phyloP scores from a whole-genome alignment of 2,329 filamentous ascomycete genomes.

The Ophiostoma tasmaniense region DNA sequence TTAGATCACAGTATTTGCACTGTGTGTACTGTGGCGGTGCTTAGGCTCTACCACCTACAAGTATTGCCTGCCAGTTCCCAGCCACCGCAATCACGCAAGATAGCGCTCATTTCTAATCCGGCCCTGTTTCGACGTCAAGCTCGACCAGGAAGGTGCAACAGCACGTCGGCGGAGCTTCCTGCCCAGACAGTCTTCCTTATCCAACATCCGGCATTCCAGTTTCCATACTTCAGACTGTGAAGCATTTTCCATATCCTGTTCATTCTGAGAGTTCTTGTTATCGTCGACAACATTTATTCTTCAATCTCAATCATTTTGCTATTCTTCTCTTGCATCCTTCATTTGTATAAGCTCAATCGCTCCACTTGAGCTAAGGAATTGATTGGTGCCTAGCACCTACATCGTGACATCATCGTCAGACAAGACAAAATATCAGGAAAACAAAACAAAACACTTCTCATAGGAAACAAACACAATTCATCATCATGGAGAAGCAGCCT shows the following conservation, averaged over 20 bases:
- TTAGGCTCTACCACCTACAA: not conserved
- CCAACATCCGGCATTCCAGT: not conserved
- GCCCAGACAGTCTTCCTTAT: not conserved
- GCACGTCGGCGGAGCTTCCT: slow-evolving; percentile 1
- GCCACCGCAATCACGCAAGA: not conserved
- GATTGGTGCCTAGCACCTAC: not conserved
- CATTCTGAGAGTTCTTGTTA: not conserved
- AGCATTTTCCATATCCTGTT: not conserved
- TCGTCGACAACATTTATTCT: not conserved
- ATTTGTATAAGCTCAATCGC: not conserved
- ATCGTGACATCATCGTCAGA: not conserved
- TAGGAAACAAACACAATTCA: not conserved
- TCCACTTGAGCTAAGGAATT: not conserved
- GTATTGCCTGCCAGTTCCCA: too few species aligned
- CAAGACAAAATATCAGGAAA: not conserved
- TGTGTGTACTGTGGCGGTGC: slow-evolving; percentile 6
- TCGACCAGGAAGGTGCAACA: slow-evolving; percentile 15
- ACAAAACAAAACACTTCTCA: not conserved
- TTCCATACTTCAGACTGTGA: not conserved
- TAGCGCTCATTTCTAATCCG: slow-evolving; percentile 14
- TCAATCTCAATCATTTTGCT: not conserved
- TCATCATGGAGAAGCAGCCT: slow-evolving; percentile 49
- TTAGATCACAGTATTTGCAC: not conserved
- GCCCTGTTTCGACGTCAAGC: slow-evolving; percentile 14
- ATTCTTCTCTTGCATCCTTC: not conserved